These are phyloP conservation scores for Suillus cothurnatus DNA, from an alignment of 768 basidiomycete genomes.

Conservation along the genomic window DNA sequence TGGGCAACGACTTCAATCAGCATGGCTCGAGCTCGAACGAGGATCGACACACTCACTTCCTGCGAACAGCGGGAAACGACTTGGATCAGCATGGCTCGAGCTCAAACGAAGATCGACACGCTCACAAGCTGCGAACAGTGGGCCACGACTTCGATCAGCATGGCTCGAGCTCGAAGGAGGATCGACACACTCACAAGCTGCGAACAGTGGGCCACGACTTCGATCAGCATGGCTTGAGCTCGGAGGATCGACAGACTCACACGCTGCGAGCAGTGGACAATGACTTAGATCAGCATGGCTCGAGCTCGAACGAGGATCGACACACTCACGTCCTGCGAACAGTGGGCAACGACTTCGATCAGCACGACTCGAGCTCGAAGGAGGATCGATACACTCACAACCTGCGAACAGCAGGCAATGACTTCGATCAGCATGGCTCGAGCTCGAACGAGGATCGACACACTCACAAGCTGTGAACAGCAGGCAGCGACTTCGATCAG, in stretches of 20 bases:
- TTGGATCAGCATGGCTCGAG: not conserved
- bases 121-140: not conserved
- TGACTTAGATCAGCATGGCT: not conserved
- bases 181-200: not conserved
- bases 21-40: not conserved
- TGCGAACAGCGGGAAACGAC: not conserved
- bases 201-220: not conserved
- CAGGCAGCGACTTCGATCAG: not conserved
- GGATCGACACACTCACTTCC: not conserved
- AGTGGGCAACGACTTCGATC: not conserved
- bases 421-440: not conserved
- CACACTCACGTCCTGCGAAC: not conserved
- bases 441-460: not conserved
- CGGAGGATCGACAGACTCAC: not conserved
- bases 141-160: too few species aligned
- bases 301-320: not conserved
- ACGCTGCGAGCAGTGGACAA: not conserved
- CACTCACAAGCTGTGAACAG: not conserved
- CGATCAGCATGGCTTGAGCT: not conserved
- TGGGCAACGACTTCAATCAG: not conserved
- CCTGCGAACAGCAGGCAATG: not conserved
- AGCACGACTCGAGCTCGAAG: not conserved
- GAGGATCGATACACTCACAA: not conserved
- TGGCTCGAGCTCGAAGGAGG: not conserved
- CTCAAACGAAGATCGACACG: not conserved